Conservation (phyloP, 2,329 filamentous ascomycete species). For the Ilyonectria robusta region DNA sequence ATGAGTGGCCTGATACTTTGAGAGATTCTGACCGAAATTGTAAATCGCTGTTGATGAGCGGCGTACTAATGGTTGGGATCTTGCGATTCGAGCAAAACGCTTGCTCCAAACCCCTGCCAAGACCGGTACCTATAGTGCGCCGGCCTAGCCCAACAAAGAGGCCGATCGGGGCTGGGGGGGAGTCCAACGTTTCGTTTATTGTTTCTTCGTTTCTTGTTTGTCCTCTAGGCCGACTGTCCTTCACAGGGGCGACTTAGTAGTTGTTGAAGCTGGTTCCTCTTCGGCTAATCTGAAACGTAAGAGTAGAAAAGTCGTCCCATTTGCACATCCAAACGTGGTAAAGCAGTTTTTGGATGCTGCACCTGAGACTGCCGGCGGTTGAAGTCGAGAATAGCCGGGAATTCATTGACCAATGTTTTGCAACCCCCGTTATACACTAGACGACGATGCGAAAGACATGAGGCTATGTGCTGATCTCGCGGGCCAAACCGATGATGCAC, state of each 20-base stretch:
- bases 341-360: conserved; percentile 29
- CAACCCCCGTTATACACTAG: conserved; percentile 6
- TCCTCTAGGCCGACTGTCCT: conserved; percentile 27
- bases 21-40: conserved; percentile 26
- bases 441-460: conserved; percentile 2
- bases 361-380: conserved; percentile 37
- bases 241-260: conserved; percentile 12
- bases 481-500: conserved; percentile 36
- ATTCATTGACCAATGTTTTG: conserved; percentile 11
- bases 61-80: conserved; percentile 34
- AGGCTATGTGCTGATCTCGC: conserved; percentile 25
- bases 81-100: conserved; percentile 24
- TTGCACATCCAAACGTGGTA: conserved; percentile 27
- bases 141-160: conserved; percentile 37
- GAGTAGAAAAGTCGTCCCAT: conserved; percentile 36
- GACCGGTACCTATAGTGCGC: conserved; percentile 32
- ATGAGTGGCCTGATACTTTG: conserved; percentile 41
- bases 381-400: conserved; percentile 26
- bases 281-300: conserved; percentile 35
- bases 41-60: conserved; percentile 35
- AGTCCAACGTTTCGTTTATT: conserved; percentile 48
- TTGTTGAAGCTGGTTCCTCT: conserved; percentile 24
- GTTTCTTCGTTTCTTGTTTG: conserved; percentile 45
- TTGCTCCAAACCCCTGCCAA: conserved; percentile 29
- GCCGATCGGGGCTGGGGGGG: conserved; percentile 42